Evolutionary conservation across 345 rosid species (phyloP), one percentile per base, ranked within the genome.

Genomic region (Gossypium raimondii): DNA sequence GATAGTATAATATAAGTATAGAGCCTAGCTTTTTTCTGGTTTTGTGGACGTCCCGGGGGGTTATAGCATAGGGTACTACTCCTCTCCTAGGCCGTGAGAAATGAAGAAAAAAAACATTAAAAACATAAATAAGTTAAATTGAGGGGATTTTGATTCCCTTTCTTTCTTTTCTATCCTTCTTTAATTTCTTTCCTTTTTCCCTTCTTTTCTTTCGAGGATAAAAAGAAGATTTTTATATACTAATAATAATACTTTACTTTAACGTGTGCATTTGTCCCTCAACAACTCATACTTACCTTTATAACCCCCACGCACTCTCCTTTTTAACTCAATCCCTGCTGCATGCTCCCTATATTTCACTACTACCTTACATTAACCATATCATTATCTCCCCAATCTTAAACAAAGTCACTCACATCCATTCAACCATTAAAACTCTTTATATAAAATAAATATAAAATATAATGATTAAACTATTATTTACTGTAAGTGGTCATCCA

Each of bases 201-300:
- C 18, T 50, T 25, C 14, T 20, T 62, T 76, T 60, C 52, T 55
- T 78, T 55, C n/a, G 17, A 18, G 51, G 72, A 13, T 63, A 60
- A 65, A 72, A 25, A 65, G 59, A 76, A 53, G 60, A 72, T 76
- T 81, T 75, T 57, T 44, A 38, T 59, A 25, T 59, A 24, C 38
- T 67, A 25, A 27, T 69, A 38, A 22, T 22, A 57, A 22, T 57
- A 22, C 62, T 57, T 57, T 57, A 57, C 78, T 82, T 77, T 80
- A 80, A 75, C 76, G 81, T 77, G 83, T 75, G 81, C 76, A 74
- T 82, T 77, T 80, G 80, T 77, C 72, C 72, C 82, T 84, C 83
- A 73, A 68, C 83, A 70, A 80, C 86, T 81, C 82, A 74, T 59
- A 60, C 86, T 85, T 78, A 44, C 78, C 85, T 80, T 85, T 86